Percentiles rank a stretch among this genome's conserved stretches.
Evolutionary conservation across 352 stramenopile genomes (phyloP).

Genomic region (Globisporangium cederbergense): DNA sequence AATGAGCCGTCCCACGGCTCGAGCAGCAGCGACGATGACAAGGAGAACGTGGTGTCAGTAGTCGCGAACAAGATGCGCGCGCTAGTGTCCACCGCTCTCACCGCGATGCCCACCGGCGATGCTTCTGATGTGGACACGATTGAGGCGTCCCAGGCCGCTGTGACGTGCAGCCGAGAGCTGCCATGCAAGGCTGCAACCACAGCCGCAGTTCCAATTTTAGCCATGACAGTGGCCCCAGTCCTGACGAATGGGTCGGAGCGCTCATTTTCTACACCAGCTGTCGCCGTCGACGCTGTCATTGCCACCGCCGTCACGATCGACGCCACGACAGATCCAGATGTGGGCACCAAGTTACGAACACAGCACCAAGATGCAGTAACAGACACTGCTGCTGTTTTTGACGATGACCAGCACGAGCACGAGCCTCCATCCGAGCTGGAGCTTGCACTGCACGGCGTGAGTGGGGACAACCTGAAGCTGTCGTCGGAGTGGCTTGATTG

Average conservation of each 20-base stretch:
- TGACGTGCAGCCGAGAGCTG: slow-evolving; percentile 6
- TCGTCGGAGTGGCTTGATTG: background rate
- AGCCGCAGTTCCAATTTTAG: background rate
- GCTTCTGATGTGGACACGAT: background rate
- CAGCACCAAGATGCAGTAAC: background rate
- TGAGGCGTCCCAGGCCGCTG: background rate
- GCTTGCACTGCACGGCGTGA: background rate
- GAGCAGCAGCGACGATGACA: slow-evolving; percentile 30
- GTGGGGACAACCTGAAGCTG: background rate
- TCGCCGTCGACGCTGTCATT: background rate
- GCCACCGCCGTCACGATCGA: background rate
- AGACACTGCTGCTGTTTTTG: background rate
- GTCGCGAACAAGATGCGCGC: slow-evolving; percentile 1
- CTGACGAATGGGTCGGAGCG: slow-evolving; percentile 3
- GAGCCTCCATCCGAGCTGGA: background rate
- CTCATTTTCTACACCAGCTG: slow-evolving; percentile 9
- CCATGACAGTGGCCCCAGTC: background rate
- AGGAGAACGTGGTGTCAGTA: slow-evolving; percentile 29
- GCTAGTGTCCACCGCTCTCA: background rate
- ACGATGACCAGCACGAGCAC: background rate
- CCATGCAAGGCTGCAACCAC: background rate
- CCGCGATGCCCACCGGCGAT: background rate
- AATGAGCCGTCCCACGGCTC: slow-evolving; percentile 14
- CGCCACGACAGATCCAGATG: background rate
- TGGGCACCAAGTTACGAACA: slow-evolving; percentile 1